These are phyloP conservation scores for Macadamia integrifolia DNA, from an alignment of 164 flowering plant genomes.

Conservation along the genomic window DNA sequence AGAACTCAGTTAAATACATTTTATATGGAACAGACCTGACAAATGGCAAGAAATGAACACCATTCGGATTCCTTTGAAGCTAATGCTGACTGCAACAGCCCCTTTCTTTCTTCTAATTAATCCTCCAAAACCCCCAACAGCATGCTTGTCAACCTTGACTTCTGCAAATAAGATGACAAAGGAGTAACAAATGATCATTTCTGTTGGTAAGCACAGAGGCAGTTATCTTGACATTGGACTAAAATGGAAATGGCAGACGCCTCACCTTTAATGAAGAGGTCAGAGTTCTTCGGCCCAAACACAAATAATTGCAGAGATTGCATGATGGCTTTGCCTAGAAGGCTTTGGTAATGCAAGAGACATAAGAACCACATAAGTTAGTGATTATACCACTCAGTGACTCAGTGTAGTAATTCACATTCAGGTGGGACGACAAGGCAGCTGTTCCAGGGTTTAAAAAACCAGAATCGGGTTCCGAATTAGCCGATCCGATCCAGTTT, in stretches of 20 bases:
- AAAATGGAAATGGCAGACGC: not conserved
- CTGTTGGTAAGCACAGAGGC: too few species aligned
- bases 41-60: conserved; percentile 71
- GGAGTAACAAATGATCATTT: not conserved
- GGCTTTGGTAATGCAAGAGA: conserved; percentile 18
- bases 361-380: not conserved
- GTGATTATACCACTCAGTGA: too few species aligned
- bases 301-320: conserved; percentile 64
- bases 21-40: conserved; percentile 34
- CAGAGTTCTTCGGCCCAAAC: conserved; percentile 50
- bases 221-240: not conserved
- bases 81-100: conserved; percentile 63
- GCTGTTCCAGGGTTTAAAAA: too few species aligned
- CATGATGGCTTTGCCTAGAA: conserved; percentile 58
- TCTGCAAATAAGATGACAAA: conserved; percentile 20
- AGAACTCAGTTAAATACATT: not conserved
- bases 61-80: conserved; percentile 48
- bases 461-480: too few species aligned
- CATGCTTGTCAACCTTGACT: conserved; percentile 43
- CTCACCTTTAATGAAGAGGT: conserved; percentile 12
- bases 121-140: conserved; percentile 54
- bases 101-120: conserved; percentile 65
- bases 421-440: too few species aligned
- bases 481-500: too few species aligned
- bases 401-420: too few species aligned